Percentiles rank a stretch among this genome's conserved stretches.
phyloP scores from a whole-genome alignment of 305 asterid genomes.

The Fraxinus sp. region DNA sequence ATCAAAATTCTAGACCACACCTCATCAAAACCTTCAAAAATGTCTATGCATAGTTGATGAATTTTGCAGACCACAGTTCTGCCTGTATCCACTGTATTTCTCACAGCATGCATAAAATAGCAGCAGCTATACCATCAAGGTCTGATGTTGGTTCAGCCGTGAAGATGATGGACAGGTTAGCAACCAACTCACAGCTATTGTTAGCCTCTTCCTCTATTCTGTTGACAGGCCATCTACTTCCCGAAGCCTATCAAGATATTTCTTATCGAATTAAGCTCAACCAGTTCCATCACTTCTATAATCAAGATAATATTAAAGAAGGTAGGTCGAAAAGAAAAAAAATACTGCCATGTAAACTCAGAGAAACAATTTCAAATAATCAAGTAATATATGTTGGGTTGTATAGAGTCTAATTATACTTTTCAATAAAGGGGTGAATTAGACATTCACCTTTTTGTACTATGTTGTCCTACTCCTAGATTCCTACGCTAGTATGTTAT shows the following conservation, averaged over 20 bases:
- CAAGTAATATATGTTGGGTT: neutral
- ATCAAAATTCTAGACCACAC: slow-evolving; percentile 12
- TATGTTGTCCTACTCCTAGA: neutral
- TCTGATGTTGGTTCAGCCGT: slow-evolving; percentile 56
- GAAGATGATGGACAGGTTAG: slow-evolving; percentile 50
- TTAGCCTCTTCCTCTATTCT: slow-evolving; percentile 51
- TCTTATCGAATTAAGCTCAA: slow-evolving; percentile 43
- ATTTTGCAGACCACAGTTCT: slow-evolving; percentile 47
- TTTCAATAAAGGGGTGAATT: neutral
- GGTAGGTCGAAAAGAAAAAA: neutral
- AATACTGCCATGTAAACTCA: neutral
- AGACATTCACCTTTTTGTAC: neutral
- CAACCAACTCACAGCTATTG: slow-evolving; percentile 51
- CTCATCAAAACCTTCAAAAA: slow-evolving; percentile 51
- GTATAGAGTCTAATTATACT: neutral
- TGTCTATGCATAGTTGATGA: slow-evolving; percentile 53
- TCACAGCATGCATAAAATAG: slow-evolving; percentile 46
- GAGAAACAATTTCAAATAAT: neutral
- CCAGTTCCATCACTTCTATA: slow-evolving; percentile 43
- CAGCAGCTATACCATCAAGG: slow-evolving; percentile 55
- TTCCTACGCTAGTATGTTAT: neutral
- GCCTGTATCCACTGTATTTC: slow-evolving; percentile 44
- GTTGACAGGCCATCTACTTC: slow-evolving; percentile 51
- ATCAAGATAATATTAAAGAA: neutral
- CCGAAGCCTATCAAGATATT: slow-evolving; percentile 37